phyloP scores from a whole-genome alignment of 2,329 filamentous ascomycete genomes.

The Penicillium palitans region DNA sequence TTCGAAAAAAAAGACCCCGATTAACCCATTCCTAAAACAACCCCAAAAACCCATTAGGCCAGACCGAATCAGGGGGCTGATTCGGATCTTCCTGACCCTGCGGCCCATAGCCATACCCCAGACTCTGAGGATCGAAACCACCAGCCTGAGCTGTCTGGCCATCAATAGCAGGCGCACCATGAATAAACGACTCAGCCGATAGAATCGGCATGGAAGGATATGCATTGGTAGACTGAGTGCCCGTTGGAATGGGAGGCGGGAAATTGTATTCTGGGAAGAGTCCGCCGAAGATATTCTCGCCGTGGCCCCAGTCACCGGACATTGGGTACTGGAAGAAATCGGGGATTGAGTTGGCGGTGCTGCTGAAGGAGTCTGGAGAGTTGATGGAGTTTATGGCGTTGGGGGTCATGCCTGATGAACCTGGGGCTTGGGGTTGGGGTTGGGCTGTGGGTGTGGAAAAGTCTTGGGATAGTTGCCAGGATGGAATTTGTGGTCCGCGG shows the following conservation, averaged over 20 bases:
- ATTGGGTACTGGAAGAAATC: constrained; percentile 91
- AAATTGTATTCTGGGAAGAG: constrained; percentile 24
- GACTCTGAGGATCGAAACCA: constrained; percentile 4
- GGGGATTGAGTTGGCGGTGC: constrained; percentile 22
- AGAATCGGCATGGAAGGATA: constrained; percentile 18
- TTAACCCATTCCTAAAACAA: constrained; percentile 13
- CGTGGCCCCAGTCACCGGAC: constrained; percentile 76
- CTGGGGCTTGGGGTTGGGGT: background rate
- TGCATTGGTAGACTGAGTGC: background rate
- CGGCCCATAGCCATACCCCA: constrained; percentile 10
- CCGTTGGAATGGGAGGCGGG: background rate
- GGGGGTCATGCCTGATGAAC: constrained; percentile 9
- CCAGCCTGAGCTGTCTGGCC: background rate
- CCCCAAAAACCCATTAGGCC: constrained; percentile 23
- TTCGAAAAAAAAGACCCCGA: background rate
- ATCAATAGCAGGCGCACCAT: constrained; percentile 3
- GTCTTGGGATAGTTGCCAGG: constrained; percentile 18
- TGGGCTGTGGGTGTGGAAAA: background rate
- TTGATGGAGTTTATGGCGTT: constrained; percentile 13
- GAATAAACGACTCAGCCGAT: constrained; percentile 22
- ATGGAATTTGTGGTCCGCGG: background rate
- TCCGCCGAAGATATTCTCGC: constrained; percentile 27
- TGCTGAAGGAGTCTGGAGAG: constrained; percentile 32
- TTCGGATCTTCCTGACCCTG: constrained; percentile 5
- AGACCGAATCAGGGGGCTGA: constrained; percentile 7